phyloP scores from a whole-genome alignment of 371 early-diverging fungal genomes.

The Mortierella sp. region DNA sequence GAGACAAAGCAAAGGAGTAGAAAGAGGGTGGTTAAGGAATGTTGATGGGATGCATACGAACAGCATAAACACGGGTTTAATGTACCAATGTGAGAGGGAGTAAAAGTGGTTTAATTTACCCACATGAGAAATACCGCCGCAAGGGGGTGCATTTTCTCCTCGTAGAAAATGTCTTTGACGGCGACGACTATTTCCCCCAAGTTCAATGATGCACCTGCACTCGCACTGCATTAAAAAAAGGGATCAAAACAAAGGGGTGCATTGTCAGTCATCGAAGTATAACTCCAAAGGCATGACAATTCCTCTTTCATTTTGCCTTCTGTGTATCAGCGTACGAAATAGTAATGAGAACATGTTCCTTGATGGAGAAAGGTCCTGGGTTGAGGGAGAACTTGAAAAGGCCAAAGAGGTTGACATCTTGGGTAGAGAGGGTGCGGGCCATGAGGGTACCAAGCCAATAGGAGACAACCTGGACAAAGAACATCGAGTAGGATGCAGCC shows the following conservation, averaged over 20 bases:
- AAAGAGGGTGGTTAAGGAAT: neutral
- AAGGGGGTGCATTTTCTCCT: slow-evolving; percentile 57
- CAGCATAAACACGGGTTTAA: neutral
- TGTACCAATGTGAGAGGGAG: neutral
- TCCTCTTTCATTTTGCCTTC: no score
- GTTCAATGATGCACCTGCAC: slow-evolving; percentile 56
- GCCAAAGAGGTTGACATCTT: slow-evolving; percentile 33
- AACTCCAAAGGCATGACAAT: neutral
- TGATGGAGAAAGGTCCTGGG: slow-evolving; percentile 61
- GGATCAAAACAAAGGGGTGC: neutral
- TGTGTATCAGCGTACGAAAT: slow-evolving; percentile 36
- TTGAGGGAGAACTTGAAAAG: slow-evolving; percentile 58
- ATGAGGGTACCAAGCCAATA: slow-evolving; percentile 56
- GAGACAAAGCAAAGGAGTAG: neutral
- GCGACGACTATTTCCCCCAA: slow-evolving; percentile 57
- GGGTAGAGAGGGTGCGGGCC: slow-evolving; percentile 46
- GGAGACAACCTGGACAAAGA: slow-evolving; percentile 58
- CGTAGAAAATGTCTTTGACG: slow-evolving; percentile 56
- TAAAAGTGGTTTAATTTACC: slow-evolving; percentile 1
- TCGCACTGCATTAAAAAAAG: slow-evolving; percentile 32
- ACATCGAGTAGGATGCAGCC: slow-evolving; percentile 56
- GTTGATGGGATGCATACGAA: neutral
- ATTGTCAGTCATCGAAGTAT: neutral
- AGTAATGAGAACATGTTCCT: slow-evolving; percentile 60
- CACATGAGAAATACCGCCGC: slow-evolving; percentile 57